Percentiles rank a stretch among this genome's conserved stretches.
These are phyloP conservation scores for Leucoagaricus sp. DNA, from an alignment of 1,284 basidiomycete genomes.

Conservation along the genomic window DNA sequence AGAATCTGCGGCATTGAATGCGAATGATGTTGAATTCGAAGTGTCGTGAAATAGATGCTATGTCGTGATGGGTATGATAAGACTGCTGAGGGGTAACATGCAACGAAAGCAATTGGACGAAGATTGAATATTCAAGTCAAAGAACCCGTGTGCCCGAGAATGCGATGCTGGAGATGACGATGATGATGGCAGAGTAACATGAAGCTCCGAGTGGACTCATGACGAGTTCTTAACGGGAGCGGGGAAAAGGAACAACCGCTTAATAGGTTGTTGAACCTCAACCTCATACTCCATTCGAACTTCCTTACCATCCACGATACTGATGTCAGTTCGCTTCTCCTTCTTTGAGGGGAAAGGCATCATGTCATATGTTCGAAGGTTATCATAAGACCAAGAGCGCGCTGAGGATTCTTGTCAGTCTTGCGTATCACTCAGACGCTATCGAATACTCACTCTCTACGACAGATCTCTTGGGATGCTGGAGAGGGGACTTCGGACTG, in stretches of 20 bases:
- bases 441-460: constrained; percentile 40
- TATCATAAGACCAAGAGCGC: constrained; percentile 73
- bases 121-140: neutral
- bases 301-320: constrained; percentile 55
- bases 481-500: constrained; percentile 19
- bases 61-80: neutral
- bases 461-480: constrained; percentile 25
- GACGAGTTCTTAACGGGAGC: constrained; percentile 11
- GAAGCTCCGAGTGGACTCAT: too few species aligned
- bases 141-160: constrained; percentile 3
- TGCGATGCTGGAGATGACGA: neutral
- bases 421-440: constrained; percentile 9
- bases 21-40: neutral
- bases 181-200: neutral
- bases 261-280: constrained; percentile 42
- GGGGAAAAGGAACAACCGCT: constrained; percentile 40
- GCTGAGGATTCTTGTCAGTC: constrained; percentile 33
- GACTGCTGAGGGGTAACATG: constrained; percentile 7
- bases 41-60: neutral
- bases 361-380: constrained; percentile 62
- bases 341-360: constrained; percentile 57
- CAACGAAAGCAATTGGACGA: neutral
- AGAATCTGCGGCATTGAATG: constrained; percentile 10
- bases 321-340: constrained; percentile 55
- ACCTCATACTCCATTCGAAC: constrained; percentile 51